Evolutionary conservation across 2,329 filamentous ascomycete genomes (phyloP).

Genomic region (Pseudogymnoascus sp.): DNA sequence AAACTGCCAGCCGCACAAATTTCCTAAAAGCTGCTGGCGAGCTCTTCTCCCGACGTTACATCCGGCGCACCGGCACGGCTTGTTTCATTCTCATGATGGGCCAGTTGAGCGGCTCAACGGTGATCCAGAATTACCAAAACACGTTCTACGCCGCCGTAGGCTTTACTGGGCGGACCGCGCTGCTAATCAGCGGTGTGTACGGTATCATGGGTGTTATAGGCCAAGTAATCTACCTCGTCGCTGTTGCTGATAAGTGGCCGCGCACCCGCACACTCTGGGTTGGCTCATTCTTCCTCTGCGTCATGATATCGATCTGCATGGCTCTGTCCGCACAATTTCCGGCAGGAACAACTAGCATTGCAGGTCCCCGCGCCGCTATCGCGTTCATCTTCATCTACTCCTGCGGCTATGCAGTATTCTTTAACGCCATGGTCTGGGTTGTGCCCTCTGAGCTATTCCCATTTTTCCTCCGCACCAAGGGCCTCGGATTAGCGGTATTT

Average conservation of each 20-base stretch:
- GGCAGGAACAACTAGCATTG: constrained; percentile 20
- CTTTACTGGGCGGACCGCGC: constrained; percentile 28
- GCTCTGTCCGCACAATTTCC: constrained; percentile 23
- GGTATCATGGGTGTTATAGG: constrained; percentile 35
- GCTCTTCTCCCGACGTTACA: constrained; percentile 27
- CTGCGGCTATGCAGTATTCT: constrained; percentile 33
- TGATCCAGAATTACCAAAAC: constrained; percentile 36
- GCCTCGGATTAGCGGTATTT: constrained; percentile 30
- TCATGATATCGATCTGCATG: constrained; percentile 22
- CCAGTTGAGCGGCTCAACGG: constrained; percentile 32
- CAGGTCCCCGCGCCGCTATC: constrained; percentile 28
- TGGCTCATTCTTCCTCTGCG: constrained; percentile 18
- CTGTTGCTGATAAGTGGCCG: constrained; percentile 33
- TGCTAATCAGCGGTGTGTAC: constrained; percentile 34
- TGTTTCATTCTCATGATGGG: constrained; percentile 33
- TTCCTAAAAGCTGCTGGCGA: constrained; percentile 19
- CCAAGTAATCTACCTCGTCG: constrained; percentile 30
- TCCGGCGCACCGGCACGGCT: constrained; percentile 31
- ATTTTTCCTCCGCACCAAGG: constrained; percentile 29
- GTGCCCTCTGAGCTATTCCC: constrained; percentile 33
- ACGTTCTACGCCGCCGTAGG: constrained; percentile 33
- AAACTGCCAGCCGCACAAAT: constrained; percentile 18
- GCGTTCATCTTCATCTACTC: constrained; percentile 37
- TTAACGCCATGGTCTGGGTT: constrained; percentile 34
- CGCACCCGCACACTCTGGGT: constrained; percentile 29